Evolutionary conservation across 1,284 basidiomycete genomes (phyloP), one percentile per base, ranked within the genome.

Genomic region (Mycena sp.): DNA sequence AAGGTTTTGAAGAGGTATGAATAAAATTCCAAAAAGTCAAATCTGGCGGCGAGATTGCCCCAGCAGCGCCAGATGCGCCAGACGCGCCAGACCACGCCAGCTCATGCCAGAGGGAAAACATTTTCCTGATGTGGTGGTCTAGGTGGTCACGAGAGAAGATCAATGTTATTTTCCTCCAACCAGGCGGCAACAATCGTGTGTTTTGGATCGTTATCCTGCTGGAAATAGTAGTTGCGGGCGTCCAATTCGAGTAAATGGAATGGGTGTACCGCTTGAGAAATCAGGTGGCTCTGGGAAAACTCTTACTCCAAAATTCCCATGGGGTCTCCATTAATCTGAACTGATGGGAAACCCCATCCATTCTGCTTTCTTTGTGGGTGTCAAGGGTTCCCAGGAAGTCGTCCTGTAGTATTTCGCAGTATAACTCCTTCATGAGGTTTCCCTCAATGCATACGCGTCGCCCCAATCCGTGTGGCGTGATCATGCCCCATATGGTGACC

Each of bases 121-220:
- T n/a, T n/a, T n/a, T n/a, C n/a, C n/a, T n/a, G n/a, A n/a, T n/a
- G n/a, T n/a, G n/a, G n/a, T n/a, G n/a, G n/a, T n/a, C n/a, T n/a
- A n/a, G n/a, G n/a, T n/a, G n/a, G n/a, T n/a, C 78, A 81, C 1
- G 58, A 54, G 4, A 81, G 64, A 2, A 71, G n/a, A 43, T 68
- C 43, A 41, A 81, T 67, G 23, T 71, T 30, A 40, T 80, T 64
- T 14, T 75, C 56, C n/a, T 65, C 21, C 44, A 82, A 77, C 78
- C 77, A 81, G 0, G 58, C 37, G 25, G 56, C 32, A 6, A 71
- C 71, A 5, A 67, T 12, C 30, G 67, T 78, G 69, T 79, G 76
- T 65, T 79, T 80, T 9, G 65, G 72, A 67, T 80, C 73, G 55
- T 77, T 78, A 63, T 81, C 78, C 41, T 80, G 76, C 43, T 71